These are phyloP conservation scores for Alnus rubra DNA, from an alignment of 306 rosid species.

Conservation along the genomic window DNA sequence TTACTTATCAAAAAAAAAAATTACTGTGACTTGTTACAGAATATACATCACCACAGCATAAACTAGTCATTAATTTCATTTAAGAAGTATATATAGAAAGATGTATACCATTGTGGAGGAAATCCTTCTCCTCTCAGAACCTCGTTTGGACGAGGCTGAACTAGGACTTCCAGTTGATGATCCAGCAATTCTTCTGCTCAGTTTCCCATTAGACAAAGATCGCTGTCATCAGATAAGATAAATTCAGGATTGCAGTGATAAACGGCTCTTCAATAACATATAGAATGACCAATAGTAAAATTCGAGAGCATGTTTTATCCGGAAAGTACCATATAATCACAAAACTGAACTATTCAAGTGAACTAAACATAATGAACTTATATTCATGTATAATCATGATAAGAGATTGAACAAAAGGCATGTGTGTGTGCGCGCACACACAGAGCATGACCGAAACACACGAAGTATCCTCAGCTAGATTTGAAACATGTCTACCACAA, in stretches of 20 bases:
- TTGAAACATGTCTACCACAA: not conserved
- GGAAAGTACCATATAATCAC: not conserved
- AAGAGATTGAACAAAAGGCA: not conserved
- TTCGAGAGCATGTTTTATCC: not conserved
- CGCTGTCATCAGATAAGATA: slow-evolving; percentile 42
- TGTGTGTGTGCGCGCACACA: not conserved
- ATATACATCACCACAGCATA: not conserved
- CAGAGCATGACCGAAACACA: not conserved
- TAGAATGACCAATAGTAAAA: slow-evolving; percentile 6
- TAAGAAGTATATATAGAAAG: slow-evolving; percentile 9
- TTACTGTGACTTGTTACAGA: not conserved
- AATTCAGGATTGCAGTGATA: slow-evolving; percentile 18
- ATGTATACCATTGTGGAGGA: slow-evolving; percentile 58
- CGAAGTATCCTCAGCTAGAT: not conserved
- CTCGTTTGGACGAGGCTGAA: slow-evolving; percentile 48
- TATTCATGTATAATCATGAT: not conserved
- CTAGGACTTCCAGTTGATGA: slow-evolving; percentile 43
- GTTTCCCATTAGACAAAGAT: slow-evolving; percentile 54
- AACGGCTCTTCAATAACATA: not conserved
- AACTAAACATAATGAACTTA: not conserved
- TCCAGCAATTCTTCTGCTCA: slow-evolving; percentile 47
- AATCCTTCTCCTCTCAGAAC: slow-evolving; percentile 60
- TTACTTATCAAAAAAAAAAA: too few species aligned
- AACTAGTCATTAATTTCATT: not conserved
- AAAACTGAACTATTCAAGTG: not conserved